phyloP scores from a whole-genome alignment of 306 rosid species.

The Macrotyloma uniflorum region DNA sequence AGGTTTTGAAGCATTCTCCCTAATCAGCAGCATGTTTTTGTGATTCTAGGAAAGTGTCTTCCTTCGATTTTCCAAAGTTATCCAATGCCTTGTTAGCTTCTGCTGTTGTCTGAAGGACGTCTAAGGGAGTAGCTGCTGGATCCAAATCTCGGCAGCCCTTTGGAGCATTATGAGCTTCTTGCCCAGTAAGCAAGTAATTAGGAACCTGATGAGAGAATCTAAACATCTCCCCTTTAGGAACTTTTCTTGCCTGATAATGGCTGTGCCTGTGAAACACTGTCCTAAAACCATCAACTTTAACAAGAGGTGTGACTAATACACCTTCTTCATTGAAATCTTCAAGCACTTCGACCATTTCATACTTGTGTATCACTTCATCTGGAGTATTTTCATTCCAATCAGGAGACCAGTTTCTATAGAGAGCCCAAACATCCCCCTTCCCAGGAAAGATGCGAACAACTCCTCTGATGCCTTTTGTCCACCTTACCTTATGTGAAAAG shows the following conservation, averaged over 20 bases:
- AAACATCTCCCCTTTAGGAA: slow-evolving; percentile 74
- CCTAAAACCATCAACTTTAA: slow-evolving; percentile 67
- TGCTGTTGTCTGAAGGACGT: slow-evolving; percentile 51
- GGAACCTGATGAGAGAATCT: slow-evolving; percentile 84
- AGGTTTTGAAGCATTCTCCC: slow-evolving; percentile 32
- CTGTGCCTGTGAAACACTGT: slow-evolving; percentile 59
- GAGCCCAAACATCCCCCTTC: slow-evolving; percentile 81
- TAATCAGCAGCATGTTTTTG: slow-evolving; percentile 28
- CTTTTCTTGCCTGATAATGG: slow-evolving; percentile 49
- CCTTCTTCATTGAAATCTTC: slow-evolving; percentile 63
- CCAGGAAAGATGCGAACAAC: slow-evolving; percentile 63
- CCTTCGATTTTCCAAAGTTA: slow-evolving; percentile 28
- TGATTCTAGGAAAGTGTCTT: slow-evolving; percentile 29
- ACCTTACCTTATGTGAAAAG: slow-evolving; percentile 72
- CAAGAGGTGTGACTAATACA: slow-evolving; percentile 58
- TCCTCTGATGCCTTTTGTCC: slow-evolving; percentile 74
- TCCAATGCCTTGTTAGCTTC: slow-evolving; percentile 44
- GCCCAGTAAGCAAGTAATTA: slow-evolving; percentile 65
- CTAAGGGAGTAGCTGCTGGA: slow-evolving; percentile 81
- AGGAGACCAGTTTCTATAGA: slow-evolving; percentile 73
- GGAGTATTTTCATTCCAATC: slow-evolving; percentile 68
- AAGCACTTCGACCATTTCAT: slow-evolving; percentile 86
- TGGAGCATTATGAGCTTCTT: slow-evolving; percentile 72
- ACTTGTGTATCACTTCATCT: slow-evolving; percentile 63
- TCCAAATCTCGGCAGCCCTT: slow-evolving; percentile 74